Percentiles rank a stretch among this genome's conserved stretches.
Conservation (phyloP, 1,139 yeast genomes). For the Yamadazyma friedrichii region DNA sequence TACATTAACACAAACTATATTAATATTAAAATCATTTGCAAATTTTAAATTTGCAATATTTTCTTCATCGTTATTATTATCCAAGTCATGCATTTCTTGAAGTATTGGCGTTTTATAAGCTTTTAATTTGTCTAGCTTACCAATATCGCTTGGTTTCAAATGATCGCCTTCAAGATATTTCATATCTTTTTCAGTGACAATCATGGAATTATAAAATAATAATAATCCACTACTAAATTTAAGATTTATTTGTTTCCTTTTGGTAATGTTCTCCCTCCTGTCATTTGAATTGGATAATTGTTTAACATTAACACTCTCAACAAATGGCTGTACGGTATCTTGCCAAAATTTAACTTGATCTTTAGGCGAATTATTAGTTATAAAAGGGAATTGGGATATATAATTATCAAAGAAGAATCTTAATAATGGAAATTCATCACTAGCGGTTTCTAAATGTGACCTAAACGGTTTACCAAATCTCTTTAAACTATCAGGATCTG, state of each 20-base stretch:
- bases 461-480: conserved; percentile 74
- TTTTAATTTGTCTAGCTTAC: conserved; percentile 43
- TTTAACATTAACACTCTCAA: conserved; percentile 71
- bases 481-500: conserved; percentile 59
- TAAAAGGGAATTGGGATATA: conserved; percentile 71
- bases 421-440: conserved; percentile 54
- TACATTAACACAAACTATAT: conserved; percentile 61
- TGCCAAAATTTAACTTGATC: conserved; percentile 70
- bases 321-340: conserved; percentile 71
- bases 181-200: conserved; percentile 60
- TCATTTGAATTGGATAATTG: conserved; percentile 66
- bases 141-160: conserved; percentile 51
- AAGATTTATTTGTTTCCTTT: conserved; percentile 61
- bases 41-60: conserved; percentile 24
- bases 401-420: conserved; percentile 63
- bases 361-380: conserved; percentile 45
- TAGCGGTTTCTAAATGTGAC: conserved; percentile 13
- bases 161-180: conserved; percentile 49
- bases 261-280: conserved; percentile 71
- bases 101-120: conserved; percentile 22
- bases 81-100: conserved; percentile 25
- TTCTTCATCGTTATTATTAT: too few relatives aligned
- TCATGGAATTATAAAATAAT: conserved; percentile 71
- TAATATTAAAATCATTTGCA: conserved; percentile 58
- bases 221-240: conserved; percentile 62